Evolutionary conservation across 805 yeast genomes (phyloP), one percentile per base, ranked within the genome.

Genomic region (Candida nonsorbophila): DNA sequence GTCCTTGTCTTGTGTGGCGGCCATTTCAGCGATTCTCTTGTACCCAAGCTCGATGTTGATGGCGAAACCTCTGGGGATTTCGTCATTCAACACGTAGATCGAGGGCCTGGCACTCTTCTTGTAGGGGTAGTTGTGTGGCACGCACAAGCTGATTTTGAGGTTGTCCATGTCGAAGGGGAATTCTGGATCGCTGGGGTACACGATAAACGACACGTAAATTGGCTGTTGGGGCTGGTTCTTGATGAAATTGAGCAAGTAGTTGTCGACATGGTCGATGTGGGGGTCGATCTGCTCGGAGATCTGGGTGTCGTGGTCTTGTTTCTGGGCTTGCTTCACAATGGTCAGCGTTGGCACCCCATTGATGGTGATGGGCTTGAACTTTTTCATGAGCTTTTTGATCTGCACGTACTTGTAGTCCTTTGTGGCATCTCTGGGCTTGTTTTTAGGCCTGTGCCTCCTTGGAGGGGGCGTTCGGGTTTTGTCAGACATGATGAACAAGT

Each of bases 11-110:
- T 36, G 30, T 10, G 25, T 19, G 29, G 34, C 30, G 10, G 60
- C 56, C 4, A 51, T 28, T 5, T 37, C 36, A 6, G 44, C 69
- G 13, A 77, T 74, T 25, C 55, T 49, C 23, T 55, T 55, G 49
- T 77, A 83, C 5, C 87, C 90, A 4, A 51, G 41, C 44, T 82
- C 90, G n/a, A 82, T 60, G 40, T 81, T 81, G 9, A 69, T 59
- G 9, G 84, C 72, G 46, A 56, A 77, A 0, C 88, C 90, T 33
- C 75, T 59, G 1, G 90, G 86, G 9, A 82, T 77, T 18, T 79
- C 84, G 19, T 70, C 69, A 53, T 80, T 81, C 30, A 75, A 58
- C 6, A 83, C 80, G 20, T 63, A 55, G 4, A 81, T 62, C 10
- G 66, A 53, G 1, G 86, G 84, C 11, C 47, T 37, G 3, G 54